Evolutionary conservation across 805 yeast genomes (phyloP).

Genomic region (Saturnispora gosingensis): DNA sequence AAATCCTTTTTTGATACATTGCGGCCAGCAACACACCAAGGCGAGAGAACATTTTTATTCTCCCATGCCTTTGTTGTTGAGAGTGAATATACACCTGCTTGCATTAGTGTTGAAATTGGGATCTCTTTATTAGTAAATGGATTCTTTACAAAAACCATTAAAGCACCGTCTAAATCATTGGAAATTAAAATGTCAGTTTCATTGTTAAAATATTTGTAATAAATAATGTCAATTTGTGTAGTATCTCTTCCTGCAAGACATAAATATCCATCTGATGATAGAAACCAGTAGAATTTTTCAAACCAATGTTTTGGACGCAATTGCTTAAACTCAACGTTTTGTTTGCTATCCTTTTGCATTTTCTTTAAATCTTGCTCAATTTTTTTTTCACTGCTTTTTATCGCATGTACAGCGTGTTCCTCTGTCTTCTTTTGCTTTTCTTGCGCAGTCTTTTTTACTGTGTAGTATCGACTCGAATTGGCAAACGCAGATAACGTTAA

Average conservation of each 20-base stretch:
- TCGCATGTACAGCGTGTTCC: conserved; percentile 64
- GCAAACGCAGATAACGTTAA: conserved; percentile 73
- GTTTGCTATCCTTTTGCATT: conserved; percentile 48
- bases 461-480: conserved; percentile 76
- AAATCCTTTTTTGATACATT: conserved; percentile 64
- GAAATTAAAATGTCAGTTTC: conserved; percentile 64
- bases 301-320: conserved; percentile 78
- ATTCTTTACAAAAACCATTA: conserved; percentile 73
- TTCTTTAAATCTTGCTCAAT: conserved; percentile 64
- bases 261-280: conserved; percentile 81
- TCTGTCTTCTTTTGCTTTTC: conserved; percentile 76
- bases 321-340: conserved; percentile 39
- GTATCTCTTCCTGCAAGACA: conserved; percentile 82
- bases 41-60: conserved; percentile 66
- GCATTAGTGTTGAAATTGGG: conserved; percentile 81
- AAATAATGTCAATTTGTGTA: conserved; percentile 70
- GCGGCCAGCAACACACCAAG: conserved; percentile 73
- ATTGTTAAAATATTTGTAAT: conserved; percentile 61
- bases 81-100: conserved; percentile 82
- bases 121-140: conserved; percentile 60
- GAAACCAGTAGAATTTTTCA: conserved; percentile 91
- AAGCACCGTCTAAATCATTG: conserved; percentile 64
- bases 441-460: conserved; percentile 62
- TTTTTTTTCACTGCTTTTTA: conserved; percentile 73
- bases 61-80: conserved; percentile 87